Conservation (phyloP, 331 rosid genomes). For the Stylosanthes scabra region DNA sequence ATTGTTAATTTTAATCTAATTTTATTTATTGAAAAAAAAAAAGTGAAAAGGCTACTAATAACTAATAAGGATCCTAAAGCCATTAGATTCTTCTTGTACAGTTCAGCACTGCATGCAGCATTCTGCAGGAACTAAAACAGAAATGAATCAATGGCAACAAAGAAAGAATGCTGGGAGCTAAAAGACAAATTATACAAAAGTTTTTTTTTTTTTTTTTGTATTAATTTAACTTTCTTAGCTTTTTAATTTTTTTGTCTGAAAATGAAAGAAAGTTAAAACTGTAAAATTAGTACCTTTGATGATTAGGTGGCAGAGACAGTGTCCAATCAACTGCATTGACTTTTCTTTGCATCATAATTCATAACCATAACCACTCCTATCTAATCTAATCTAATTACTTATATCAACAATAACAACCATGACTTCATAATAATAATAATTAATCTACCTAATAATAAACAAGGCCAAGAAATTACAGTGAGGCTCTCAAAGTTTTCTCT, state of each 20-base stretch:
- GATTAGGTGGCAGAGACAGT: slow-evolving; percentile 27
- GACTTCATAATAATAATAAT: slow-evolving; percentile 35
- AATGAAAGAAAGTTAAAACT: slow-evolving; percentile 19
- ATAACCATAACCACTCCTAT: slow-evolving; percentile 4
- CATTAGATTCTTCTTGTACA: slow-evolving; percentile 38
- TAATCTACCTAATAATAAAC: slow-evolving; percentile 42
- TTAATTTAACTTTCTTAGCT: too few species aligned
- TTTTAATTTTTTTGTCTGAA: not conserved
- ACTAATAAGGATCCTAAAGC: slow-evolving; percentile 21
- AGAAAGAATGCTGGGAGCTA: not conserved
- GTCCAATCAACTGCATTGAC: slow-evolving; percentile 41
- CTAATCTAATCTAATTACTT: not conserved
- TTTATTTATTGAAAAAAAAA: not conserved
- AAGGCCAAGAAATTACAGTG: slow-evolving; percentile 36
- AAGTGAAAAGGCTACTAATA: not conserved
- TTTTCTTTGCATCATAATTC: slow-evolving; percentile 13
- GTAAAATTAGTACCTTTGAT: not conserved
- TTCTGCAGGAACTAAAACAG: slow-evolving; percentile 24
- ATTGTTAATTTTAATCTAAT: not conserved
- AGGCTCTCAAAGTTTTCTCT: slow-evolving; percentile 4
- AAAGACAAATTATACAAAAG: slow-evolving; percentile 33
- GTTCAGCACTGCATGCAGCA: slow-evolving; percentile 1
- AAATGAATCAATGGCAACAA: slow-evolving; percentile 20
- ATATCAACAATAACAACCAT: slow-evolving; percentile 2
- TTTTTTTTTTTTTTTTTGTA: too few species aligned